Evolutionary conservation across 2,329 filamentous ascomycete species (phyloP).

Genomic region (Diaporthe sp.): DNA sequence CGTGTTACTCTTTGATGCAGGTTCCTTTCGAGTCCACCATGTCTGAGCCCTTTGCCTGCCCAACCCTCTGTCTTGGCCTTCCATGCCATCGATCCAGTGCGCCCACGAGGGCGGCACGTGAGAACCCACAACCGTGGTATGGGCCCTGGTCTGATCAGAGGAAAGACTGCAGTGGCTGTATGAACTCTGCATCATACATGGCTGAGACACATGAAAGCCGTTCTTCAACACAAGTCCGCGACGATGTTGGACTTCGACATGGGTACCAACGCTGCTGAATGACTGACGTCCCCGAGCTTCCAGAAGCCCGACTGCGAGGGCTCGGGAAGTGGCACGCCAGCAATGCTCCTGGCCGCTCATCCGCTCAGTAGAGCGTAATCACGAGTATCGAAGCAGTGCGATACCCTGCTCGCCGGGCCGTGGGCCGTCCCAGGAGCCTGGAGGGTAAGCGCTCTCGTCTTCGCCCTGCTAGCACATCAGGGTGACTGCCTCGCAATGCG

Average conservation of each 20-base stretch:
- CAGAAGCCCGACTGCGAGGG: slow-evolving; percentile 13
- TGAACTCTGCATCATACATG: slow-evolving; percentile 3
- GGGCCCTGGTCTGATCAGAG: not conserved
- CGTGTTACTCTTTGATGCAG: slow-evolving; percentile 32
- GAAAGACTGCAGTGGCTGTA: not conserved
- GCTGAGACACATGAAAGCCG: slow-evolving; percentile 31
- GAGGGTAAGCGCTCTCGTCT: not conserved
- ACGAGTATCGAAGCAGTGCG: not conserved
- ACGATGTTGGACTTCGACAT: not conserved
- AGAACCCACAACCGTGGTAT: not conserved
- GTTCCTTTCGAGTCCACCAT: slow-evolving; percentile 26
- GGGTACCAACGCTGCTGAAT: not conserved
- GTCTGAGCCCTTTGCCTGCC: slow-evolving; percentile 31
- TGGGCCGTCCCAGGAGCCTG: not conserved
- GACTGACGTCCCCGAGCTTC: not conserved
- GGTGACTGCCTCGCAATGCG: not conserved
- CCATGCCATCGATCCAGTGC: slow-evolving; percentile 27
- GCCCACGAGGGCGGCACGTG: slow-evolving; percentile 28
- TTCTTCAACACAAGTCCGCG: not conserved
- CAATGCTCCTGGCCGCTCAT: slow-evolving; percentile 22
- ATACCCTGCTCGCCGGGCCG: not conserved
- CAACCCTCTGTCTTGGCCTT: not conserved
- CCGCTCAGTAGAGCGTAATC: not conserved
- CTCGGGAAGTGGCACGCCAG: slow-evolving; percentile 14
- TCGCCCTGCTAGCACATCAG: not conserved